Base-by-base conservation (phyloP, 106 monocot genomes). In the Ottelia alismoides region DNA sequence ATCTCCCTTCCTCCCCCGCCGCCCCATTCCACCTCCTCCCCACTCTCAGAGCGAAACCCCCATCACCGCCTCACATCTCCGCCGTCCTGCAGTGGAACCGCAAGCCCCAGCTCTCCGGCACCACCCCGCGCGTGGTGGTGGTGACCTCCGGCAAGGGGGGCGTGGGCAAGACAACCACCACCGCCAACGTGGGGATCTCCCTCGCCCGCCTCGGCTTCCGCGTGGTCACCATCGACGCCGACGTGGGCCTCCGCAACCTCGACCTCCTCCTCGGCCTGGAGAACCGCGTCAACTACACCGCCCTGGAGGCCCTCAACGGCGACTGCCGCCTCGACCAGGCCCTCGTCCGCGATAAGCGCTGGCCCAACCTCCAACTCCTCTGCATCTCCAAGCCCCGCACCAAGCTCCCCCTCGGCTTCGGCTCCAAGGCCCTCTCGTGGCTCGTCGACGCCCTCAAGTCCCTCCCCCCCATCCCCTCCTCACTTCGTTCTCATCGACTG, bases 191-290 rank as follows among this genome's bases (percentile, higher is more conserved):
- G 45, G 80, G 77, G 47, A 70, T 83, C 63, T 88, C 94, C 32
- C 94, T 94, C 31, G 83, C 94, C 49, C 88, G 94, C 50, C 68
- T 78, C 55, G 83, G 78, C 60, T 71, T 88, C 73, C 64, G 73
- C 55, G 80, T 74, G 49, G 80, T 80, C 30, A 69, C 83, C 55
- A 40, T 89, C 28, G 89, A 89, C 70, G 89, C 84, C 56, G 84
- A 90, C 69, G 81, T 76, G 44, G 94, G 94, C 26, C 88, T 94
- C 30, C 83, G 94, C 55, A 94, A 94, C 68, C 84, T 94, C 31
- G 93, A 94, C 61, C 84, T 94, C 27, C 84, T 94, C 48, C 84
- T 94, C 20, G 94, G 94, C 26, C 80, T 94, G 29, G 94, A 94
- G 73, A 84, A 80, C 56, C 85, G 85, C 62, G 80, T 85, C 73